Conservation (phyloP, 129 eudicot genomes). For the Helichrysum umbraculigerum region DNA sequence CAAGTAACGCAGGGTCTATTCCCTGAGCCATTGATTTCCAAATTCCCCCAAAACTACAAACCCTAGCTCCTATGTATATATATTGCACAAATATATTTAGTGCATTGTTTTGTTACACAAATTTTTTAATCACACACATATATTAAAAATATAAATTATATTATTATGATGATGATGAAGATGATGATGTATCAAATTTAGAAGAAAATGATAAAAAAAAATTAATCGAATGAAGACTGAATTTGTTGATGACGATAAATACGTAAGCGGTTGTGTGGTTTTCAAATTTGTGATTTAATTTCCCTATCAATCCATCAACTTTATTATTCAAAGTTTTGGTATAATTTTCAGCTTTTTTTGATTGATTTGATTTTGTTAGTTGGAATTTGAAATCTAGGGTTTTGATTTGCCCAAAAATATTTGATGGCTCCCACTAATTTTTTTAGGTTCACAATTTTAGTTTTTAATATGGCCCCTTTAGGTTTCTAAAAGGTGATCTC, state of each 20-base stretch:
- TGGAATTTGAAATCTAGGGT: slow-evolving; percentile 34
- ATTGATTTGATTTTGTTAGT: slow-evolving; percentile 4
- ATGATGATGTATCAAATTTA: not conserved
- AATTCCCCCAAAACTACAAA: slow-evolving; percentile 29
- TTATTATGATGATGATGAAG: too few relatives aligned
- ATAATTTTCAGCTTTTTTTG: not conserved
- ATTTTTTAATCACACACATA: not conserved
- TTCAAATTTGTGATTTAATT: slow-evolving; percentile 21
- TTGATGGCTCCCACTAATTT: slow-evolving; percentile 25
- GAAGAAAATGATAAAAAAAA: not conserved
- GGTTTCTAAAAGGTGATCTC: not conserved
- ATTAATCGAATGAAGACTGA: not conserved
- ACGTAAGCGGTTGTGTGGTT: slow-evolving; percentile 34
- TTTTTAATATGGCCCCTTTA: not conserved
- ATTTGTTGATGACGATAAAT: slow-evolving; percentile 41
- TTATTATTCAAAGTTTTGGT: not conserved
- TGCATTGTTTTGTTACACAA: slow-evolving; percentile 19
- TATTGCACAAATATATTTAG: not conserved
- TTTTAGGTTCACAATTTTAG: not conserved
- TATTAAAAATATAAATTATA: too few relatives aligned
- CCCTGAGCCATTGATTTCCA: slow-evolving; percentile 49
- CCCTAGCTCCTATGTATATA: slow-evolving; percentile 29
- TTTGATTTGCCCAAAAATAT: slow-evolving; percentile 27
- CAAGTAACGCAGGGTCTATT: slow-evolving; percentile 55
- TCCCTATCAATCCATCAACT: slow-evolving; percentile 18